Base-by-base conservation (phyloP, 2,329 filamentous ascomycete genomes). In the Colletotrichum melonis region DNA sequence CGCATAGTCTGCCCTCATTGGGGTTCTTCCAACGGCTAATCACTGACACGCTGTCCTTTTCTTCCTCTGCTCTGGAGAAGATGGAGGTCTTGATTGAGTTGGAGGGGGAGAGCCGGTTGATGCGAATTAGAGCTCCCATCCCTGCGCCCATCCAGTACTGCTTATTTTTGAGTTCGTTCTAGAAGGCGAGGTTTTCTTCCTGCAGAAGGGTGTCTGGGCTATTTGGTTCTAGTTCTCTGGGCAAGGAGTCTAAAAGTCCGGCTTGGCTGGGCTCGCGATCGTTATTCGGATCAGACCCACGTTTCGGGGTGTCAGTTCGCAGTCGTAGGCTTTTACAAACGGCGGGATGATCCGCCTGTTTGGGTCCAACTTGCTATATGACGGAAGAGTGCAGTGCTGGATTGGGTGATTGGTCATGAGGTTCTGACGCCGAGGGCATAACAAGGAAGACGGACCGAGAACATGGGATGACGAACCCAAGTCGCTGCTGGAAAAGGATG, bases 281-380 rank as follows among this genome's bases (percentile, higher is more conserved):
- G 32, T 12, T 19, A 42, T 58, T 69, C 55, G 46, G 60, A 70
- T 65, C 46, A 55, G 46, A 38, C 24, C 11, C 11, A 65, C 60
- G 46, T 65, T 73, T 69, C 42, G 70, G 60, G 67, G 11, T 28
- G 49, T 55, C 42, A 56, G 12, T 38, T 54, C 46, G 49, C 57
- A 19, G 6, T 46, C 22, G 56, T 32, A 63, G 65, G 57, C 58
- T 46, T 19, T n/a, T 7, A 16, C 6, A 19, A 2, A 9, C 9
- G 62, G 14, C 46, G 28, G 46, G 46, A 30, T 49, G 42, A 42
- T 22, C 52, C 22, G 32, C 32, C 12, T 49, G 52, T 26, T 38
- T 56, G 28, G 22, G 3, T 46, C 32, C 19, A 19, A 12, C 12
- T 30, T 46, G 22, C 12, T 24, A 24, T 59, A 16, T 28, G 26